phyloP scores from a whole-genome alignment of 345 rosid species.

The Sisymbrium irio region DNA sequence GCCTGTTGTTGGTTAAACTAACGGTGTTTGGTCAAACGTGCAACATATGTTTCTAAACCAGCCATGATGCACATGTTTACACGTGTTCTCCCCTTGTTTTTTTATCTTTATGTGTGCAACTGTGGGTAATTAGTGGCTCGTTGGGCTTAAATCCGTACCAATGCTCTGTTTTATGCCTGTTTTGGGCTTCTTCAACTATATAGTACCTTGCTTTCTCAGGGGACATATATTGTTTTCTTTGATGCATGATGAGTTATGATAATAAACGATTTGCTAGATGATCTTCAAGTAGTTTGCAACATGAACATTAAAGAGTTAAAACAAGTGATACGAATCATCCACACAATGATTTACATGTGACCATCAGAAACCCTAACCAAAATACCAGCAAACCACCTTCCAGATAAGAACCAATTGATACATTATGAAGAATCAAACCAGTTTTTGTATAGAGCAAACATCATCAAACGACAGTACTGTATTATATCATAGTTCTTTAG shows the following conservation, averaged over 20 bases:
- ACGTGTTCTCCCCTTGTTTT: too few relatives aligned
- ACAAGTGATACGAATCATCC: conserved; percentile 3
- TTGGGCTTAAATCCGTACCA: too few relatives aligned
- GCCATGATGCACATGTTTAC: too few relatives aligned
- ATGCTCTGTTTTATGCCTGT: too few relatives aligned
- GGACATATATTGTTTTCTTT: too few relatives aligned
- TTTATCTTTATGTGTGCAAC: too few relatives aligned
- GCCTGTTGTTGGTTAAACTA: too few relatives aligned
- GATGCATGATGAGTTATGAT: neutral
- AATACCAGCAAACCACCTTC: conserved; percentile 15
- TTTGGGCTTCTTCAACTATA: too few relatives aligned
- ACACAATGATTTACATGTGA: conserved; percentile 33
- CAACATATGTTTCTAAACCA: too few relatives aligned
- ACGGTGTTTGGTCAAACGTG: too few relatives aligned
- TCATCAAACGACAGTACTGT: conserved; percentile 13
- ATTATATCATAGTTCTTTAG: conserved; percentile 23
- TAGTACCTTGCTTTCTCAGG: too few relatives aligned
- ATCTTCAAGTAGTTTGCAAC: neutral
- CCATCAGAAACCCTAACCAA: conserved; percentile 18
- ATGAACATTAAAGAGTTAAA: conserved; percentile 14
- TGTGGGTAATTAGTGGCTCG: too few relatives aligned
- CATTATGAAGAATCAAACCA: conserved; percentile 20
- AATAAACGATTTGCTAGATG: neutral
- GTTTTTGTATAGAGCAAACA: conserved; percentile 27
- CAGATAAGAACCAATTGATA: conserved; percentile 24